Conservation (phyloP, 306 rosid species). For the Ceratonia siliqua region DNA sequence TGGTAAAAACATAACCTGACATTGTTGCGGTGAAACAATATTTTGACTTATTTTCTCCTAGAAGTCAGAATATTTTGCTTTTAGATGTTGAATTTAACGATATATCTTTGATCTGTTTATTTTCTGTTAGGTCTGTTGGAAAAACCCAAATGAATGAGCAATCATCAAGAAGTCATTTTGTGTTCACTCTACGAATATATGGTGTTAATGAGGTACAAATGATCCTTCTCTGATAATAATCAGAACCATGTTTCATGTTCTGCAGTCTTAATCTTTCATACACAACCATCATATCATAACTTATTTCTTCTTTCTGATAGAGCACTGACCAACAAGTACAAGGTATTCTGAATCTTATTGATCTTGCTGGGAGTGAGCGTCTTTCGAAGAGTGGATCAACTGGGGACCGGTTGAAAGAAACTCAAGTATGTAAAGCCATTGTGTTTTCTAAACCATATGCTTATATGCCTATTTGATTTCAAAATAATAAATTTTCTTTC, state of each 20-base stretch:
- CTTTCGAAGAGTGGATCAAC: constrained; percentile 97
- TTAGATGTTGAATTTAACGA: constrained; percentile 11
- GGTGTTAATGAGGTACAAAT: constrained; percentile 86
- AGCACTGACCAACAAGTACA: constrained; percentile 98
- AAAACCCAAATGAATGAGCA: constrained; percentile 98
- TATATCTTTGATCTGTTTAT: constrained; percentile 13
- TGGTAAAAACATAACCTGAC: not conserved
- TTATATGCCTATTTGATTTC: constrained; percentile 12
- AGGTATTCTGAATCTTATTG: constrained; percentile 90
- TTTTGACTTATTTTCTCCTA: not conserved
- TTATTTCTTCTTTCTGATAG: constrained; percentile 42
- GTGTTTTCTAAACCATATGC: not conserved
- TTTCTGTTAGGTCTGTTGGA: constrained; percentile 76
- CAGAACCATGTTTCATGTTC: not conserved
- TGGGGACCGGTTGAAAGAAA: constrained; percentile 90
- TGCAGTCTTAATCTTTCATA: not conserved
- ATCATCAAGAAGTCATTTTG: constrained; percentile 98
- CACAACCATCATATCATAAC: constrained; percentile 1
- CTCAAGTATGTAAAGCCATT: constrained; percentile 65
- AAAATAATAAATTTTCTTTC: constrained; percentile 22
- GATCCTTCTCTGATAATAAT: constrained; percentile 27
- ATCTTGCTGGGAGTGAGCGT: constrained; percentile 99
- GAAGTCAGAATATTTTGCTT: not conserved
- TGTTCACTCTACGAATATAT: constrained; percentile 88
- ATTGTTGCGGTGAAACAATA: not conserved